These are phyloP conservation scores for Calocybe indica DNA, from an alignment of 768 basidiomycete species.

Conservation along the genomic window DNA sequence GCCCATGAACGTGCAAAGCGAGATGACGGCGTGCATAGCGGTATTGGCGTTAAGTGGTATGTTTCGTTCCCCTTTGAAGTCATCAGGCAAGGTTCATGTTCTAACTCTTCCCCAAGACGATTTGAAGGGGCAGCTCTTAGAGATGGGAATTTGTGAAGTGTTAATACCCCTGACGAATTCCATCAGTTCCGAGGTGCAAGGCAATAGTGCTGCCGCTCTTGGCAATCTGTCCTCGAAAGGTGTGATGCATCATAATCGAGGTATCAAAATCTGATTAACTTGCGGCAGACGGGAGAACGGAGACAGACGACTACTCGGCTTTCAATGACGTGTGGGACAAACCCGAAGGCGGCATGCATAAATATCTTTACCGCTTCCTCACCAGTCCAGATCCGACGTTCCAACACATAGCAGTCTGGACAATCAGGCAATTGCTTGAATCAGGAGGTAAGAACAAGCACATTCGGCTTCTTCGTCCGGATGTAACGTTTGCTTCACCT, in stretches of 20 bases:
- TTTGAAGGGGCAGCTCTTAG: constrained; percentile 90
- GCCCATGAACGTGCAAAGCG: constrained; percentile 95
- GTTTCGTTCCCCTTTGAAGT: constrained; percentile 18
- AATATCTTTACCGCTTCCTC: constrained; percentile 90
- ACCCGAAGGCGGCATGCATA: constrained; percentile 95
- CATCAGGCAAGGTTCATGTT: constrained; percentile 5
- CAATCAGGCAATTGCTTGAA: constrained; percentile 94
- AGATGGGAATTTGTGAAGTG: constrained; percentile 98
- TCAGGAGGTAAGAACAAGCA: constrained; percentile 62
- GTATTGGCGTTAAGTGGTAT: constrained; percentile 91
- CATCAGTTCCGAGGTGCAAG: constrained; percentile 94
- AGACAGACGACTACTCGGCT: constrained; percentile 87
- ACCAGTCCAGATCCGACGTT: constrained; percentile 93
- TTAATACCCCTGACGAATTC: constrained; percentile 96
- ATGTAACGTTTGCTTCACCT: not conserved
- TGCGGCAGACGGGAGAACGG: constrained; percentile 62
- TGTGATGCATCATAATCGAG: constrained; percentile 21
- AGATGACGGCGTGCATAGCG: constrained; percentile 99
- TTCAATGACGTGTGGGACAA: constrained; percentile 99
- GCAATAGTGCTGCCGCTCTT: constrained; percentile 95
- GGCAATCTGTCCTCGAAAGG: constrained; percentile 98
- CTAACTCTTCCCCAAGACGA: constrained; percentile 55
- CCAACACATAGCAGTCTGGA: constrained; percentile 99
- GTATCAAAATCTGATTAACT: not conserved
- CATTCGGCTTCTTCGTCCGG: not conserved